phyloP scores from a whole-genome alignment of 768 basidiomycete genomes.

The Sporobolomyces phaffii region DNA sequence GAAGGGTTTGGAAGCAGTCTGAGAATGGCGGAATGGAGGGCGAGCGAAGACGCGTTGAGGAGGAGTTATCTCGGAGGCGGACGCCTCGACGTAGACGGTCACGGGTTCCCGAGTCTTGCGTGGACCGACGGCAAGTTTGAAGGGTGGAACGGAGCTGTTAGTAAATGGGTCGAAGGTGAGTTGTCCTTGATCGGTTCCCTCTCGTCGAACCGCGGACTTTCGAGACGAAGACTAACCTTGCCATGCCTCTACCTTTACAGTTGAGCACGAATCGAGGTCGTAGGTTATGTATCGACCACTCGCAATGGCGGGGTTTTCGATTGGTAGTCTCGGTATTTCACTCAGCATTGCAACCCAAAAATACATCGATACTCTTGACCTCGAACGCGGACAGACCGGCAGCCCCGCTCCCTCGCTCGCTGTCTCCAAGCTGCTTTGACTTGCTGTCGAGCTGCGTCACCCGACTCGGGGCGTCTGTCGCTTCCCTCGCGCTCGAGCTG shows the following conservation, averaged over 20 bases:
- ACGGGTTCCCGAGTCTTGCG: constrained; percentile 24
- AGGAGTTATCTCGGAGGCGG: constrained; percentile 61
- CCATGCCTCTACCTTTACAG: background rate
- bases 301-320: background rate
- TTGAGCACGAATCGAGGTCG: constrained; percentile 10
- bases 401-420: too few species aligned
- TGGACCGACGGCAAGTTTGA: constrained; percentile 15
- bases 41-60: constrained; percentile 77
- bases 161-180: constrained; percentile 17
- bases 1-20: constrained; percentile 91
- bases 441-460: too few species aligned
- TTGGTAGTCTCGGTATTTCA: constrained; percentile 1
- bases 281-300: background rate
- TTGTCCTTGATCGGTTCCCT: too few species aligned
- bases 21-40: constrained; percentile 90
- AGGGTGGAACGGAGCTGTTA: constrained; percentile 19
- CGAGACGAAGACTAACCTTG: too few species aligned
- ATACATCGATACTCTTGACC: background rate
- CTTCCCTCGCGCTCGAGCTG: too few species aligned
- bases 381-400: too few species aligned
- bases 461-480: too few species aligned
- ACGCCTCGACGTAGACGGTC: background rate
- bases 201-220: background rate
- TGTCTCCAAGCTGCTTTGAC: too few species aligned
- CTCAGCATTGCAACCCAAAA: background rate